Base-by-base conservation (phyloP, 495 filamentous ascomycete genomes). In the Xylaria acuta region DNA sequence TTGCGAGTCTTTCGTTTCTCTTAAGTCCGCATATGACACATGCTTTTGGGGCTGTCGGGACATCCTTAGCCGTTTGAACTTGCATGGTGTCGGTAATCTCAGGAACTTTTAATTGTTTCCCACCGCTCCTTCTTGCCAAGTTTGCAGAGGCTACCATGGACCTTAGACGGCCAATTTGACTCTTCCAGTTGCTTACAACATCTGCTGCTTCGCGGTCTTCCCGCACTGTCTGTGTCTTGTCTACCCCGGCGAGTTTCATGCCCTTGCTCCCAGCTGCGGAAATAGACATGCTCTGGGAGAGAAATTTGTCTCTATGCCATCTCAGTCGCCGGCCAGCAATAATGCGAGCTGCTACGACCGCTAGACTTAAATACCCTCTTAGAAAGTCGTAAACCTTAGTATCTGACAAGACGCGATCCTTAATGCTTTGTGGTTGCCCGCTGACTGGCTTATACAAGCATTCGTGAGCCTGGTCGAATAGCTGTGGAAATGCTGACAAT, bases 181-280 rank as follows among this genome's bases (percentile, higher is more conserved):
- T 82, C 75, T 88, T 87, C 97, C 96, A 99, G 18, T 87, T 80
- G 34, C 86, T 82, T 3, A 94, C 84, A 8, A 93, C 89, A 78
- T 97, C 95, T 27, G 90, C 88, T 2, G 90, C 94, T 81, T 97
- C 95, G 77, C 95, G 88, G 70, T 97, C 93, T 83, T 99, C 96
- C 74, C 91, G 92, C 43, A 90, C 88, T 45, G 86, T 83, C 81
- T 98, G 94, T 34, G 89, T 84, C 80, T 91, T 93, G 79, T 95
- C 94, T 18, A 97, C 84, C 9, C 91, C 90, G 3, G 90, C 89
- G 11, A 98, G 88, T 80, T 97, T 98, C 96, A 98, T 97, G 32
- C 95, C 94, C 86, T 90, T 91, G 34, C 88, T 86, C 2, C 88
- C 88, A 14, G 89, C 84, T 32, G 87, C 88, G 2, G 93, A 92